A percentile compares a stretch with the other conserved stretches of the same genome.
Evolutionary conservation across 495 filamentous ascomycete genomes (phyloP).

Genomic region (Neurospora sp.): DNA sequence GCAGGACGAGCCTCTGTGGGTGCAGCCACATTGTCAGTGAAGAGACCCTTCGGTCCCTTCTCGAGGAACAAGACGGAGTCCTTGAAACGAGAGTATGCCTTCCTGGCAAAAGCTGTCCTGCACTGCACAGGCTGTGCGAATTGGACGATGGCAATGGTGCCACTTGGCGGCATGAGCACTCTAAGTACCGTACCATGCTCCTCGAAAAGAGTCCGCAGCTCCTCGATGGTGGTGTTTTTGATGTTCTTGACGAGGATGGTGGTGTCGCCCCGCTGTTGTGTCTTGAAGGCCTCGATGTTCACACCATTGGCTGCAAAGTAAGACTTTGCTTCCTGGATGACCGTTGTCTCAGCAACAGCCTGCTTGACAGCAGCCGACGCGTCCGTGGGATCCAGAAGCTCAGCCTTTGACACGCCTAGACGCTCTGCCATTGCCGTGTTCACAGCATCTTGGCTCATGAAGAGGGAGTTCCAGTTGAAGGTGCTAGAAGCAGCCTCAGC

Average conservation of each 20-base stretch:
- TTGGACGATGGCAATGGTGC: slow-evolving; percentile 87
- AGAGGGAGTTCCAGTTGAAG: slow-evolving; percentile 96
- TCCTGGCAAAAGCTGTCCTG: slow-evolving; percentile 64
- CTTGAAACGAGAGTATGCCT: slow-evolving; percentile 84
- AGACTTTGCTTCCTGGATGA: slow-evolving; percentile 90
- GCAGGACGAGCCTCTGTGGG: slow-evolving; percentile 17
- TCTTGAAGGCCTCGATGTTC: slow-evolving; percentile 83
- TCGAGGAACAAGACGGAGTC: slow-evolving; percentile 89
- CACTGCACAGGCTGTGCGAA: slow-evolving; percentile 69
- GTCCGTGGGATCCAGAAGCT: slow-evolving; percentile 86
- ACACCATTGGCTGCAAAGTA: slow-evolving; percentile 84
- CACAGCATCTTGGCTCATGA: slow-evolving; percentile 96
- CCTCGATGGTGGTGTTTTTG: slow-evolving; percentile 61
- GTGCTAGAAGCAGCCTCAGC: slow-evolving; percentile 60
- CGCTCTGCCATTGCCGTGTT: slow-evolving; percentile 83
- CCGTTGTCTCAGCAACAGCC: slow-evolving; percentile 89
- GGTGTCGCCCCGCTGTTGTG: slow-evolving; percentile 69
- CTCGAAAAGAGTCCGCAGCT: slow-evolving; percentile 55
- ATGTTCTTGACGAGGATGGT: slow-evolving; percentile 95
- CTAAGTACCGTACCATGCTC: slow-evolving; percentile 63
- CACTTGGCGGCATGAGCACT: slow-evolving; percentile 83
- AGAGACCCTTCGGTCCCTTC: slow-evolving; percentile 80
- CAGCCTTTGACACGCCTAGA: slow-evolving; percentile 77
- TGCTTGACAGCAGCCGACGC: slow-evolving; percentile 91
- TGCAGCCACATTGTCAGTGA: slow-evolving; percentile 37